These are phyloP conservation scores for Dichomitus squalens DNA, from an alignment of 1,284 basidiomycete species.

Conservation along the genomic window DNA sequence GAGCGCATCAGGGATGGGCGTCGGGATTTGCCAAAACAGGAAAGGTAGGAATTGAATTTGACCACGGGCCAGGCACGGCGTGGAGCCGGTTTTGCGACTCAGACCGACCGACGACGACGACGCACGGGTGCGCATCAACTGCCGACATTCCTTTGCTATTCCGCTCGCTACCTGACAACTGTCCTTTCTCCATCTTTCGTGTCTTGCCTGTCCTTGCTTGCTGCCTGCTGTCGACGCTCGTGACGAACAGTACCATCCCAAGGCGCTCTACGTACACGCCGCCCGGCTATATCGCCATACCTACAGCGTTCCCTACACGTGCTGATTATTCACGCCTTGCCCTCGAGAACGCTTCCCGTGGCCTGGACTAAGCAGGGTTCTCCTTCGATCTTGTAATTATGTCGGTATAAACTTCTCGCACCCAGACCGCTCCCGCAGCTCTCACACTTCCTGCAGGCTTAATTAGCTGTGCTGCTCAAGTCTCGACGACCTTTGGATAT, in stretches of 20 bases:
- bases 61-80: slow-evolving; percentile 10
- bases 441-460: slow-evolving; percentile 18
- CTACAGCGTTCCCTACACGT: slow-evolving; percentile 26
- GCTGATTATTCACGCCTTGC: slow-evolving; percentile 25
- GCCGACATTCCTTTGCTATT: slow-evolving; percentile 20
- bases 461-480: slow-evolving; percentile 17
- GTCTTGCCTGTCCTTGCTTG: neutral
- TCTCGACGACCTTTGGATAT: slow-evolving; percentile 17
- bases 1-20: neutral
- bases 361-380: slow-evolving; percentile 15
- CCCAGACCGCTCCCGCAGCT: slow-evolving; percentile 4
- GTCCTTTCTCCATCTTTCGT: slow-evolving; percentile 12
- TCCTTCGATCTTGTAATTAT: slow-evolving; percentile 22
- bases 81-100: slow-evolving; percentile 5
- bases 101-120: slow-evolving; percentile 19
- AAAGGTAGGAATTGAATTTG: slow-evolving; percentile 9
- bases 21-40: slow-evolving; percentile 18
- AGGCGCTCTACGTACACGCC: slow-evolving; percentile 2
- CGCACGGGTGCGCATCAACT: slow-evolving; percentile 11
- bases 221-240: slow-evolving; percentile 1
- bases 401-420: slow-evolving; percentile 10
- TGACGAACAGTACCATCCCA: slow-evolving; percentile 8
- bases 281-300: slow-evolving; percentile 20
- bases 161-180: slow-evolving; percentile 13
- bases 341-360: too few relatives aligned